Percentiles rank a stretch among this genome's conserved stretches.
phyloP scores from a whole-genome alignment of 768 basidiomycete species.

The Boletus sensibilis region DNA sequence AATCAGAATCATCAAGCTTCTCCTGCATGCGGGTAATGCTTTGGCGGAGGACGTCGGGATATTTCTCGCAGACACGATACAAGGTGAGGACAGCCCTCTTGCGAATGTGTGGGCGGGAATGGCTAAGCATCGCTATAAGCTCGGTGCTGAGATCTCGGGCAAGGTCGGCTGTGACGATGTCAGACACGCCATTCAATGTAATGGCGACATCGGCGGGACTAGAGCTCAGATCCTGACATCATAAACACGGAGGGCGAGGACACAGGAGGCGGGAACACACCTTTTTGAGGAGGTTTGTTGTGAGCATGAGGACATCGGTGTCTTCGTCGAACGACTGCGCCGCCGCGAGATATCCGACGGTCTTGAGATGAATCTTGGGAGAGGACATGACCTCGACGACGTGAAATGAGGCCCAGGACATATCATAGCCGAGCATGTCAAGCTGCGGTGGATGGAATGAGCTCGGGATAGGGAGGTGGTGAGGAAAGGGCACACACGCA shows the following conservation, averaged over 20 bases:
- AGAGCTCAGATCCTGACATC: slow-evolving; percentile 71
- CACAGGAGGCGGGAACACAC: slow-evolving; percentile 40
- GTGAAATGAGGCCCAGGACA: slow-evolving; percentile 94
- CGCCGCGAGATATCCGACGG: slow-evolving; percentile 93
- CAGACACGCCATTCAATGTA: slow-evolving; percentile 78
- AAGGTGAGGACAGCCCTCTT: slow-evolving; percentile 87
- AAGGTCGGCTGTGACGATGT: slow-evolving; percentile 82
- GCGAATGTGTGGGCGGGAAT: slow-evolving; percentile 84
- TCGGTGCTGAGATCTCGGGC: slow-evolving; percentile 90
- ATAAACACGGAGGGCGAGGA: slow-evolving; percentile 9
- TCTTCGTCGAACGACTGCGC: slow-evolving; percentile 88
- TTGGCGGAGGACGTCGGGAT: slow-evolving; percentile 73
- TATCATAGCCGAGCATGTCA: slow-evolving; percentile 95
- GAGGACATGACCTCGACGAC: slow-evolving; percentile 99
- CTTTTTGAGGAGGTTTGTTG: slow-evolving; percentile 94
- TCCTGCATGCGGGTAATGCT: slow-evolving; percentile 73
- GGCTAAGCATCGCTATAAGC: slow-evolving; percentile 81
- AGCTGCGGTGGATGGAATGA: slow-evolving; percentile 51
- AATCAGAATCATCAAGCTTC: slow-evolving; percentile 75
- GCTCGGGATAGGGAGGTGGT: not conserved
- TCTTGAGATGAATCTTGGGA: slow-evolving; percentile 86
- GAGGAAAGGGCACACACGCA: slow-evolving; percentile 43
- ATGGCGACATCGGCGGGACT: slow-evolving; percentile 72
- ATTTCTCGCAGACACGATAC: slow-evolving; percentile 76
- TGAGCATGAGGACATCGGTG: slow-evolving; percentile 96